Base-by-base conservation (phyloP, 139 green algal genomes). In the Pycnococcus provasolii region DNA sequence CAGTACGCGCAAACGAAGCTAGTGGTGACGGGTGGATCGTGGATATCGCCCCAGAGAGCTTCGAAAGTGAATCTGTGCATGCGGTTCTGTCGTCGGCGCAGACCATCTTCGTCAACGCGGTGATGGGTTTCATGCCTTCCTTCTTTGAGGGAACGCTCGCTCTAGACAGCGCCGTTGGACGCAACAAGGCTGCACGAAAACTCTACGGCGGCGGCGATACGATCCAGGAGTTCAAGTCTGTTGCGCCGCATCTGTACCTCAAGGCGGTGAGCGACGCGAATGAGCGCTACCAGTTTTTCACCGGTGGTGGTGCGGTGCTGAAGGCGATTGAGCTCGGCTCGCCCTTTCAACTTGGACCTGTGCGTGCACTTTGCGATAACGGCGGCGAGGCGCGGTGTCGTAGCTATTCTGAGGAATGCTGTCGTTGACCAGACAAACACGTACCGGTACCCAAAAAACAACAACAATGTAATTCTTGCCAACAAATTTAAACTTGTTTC, bases 91-190 rank as follows among this genome's bases (percentile, higher is more conserved):
- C 2, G n/a, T 37, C 3, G 13, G 73, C 73, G n/a, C 37, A 45
- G 50, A 73, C 61, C 1, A 77, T 80, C 55, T 80, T 80, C 41
- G 73, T 80, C n/a, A 80, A 80, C 51, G 73, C 73, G 3, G 73
- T 80, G 4, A 77, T 80, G 73, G 73, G 73, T 45, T 74, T 76
- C 53, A 70, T 68, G 40, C 47, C 50, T n/a, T 45, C 39, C 42
- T 80, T 80, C 46, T 54, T 54, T 13, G 73, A 80, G 66, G 73
- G 73, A 1, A 80, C 73, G 6, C 11, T 9, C n/a, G 73, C 42
- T 3, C 15, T 80, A 51, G 73, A 80, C 62, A 39, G n/a, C 13
- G 37, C 52, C 2, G 69, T 80, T 41, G 53, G 8, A 1, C 4
- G 45, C 2, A 80, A 80, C 70, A 78, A 70, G 70, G 7, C 41